A percentile compares a stretch with the other conserved stretches of the same genome.
Conservation (phyloP, 108 stramenopile genomes). For the Skeletonema marinoi region DNA sequence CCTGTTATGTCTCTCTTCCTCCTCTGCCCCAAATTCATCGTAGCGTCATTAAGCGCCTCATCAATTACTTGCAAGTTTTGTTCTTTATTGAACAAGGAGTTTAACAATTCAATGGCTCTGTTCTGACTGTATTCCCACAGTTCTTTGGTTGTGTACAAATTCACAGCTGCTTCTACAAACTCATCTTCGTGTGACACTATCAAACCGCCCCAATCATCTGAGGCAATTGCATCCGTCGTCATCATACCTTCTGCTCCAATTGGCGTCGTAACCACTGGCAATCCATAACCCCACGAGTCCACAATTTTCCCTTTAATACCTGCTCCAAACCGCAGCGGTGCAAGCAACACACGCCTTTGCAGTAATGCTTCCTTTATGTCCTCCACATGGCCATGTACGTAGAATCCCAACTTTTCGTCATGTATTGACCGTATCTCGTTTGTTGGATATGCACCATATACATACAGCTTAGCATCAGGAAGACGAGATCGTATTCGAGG, state of each 20-base stretch:
- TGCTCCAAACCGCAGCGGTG: conserved; percentile 83
- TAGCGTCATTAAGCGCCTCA: conserved; percentile 18
- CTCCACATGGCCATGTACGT: conserved; percentile 59
- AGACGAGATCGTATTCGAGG: conserved; percentile 56
- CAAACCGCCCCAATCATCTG: conserved; percentile 50
- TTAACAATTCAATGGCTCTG: conserved; percentile 32
- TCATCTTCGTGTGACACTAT: conserved; percentile 45
- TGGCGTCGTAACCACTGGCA: conserved; percentile 79
- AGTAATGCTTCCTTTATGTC: conserved; percentile 41
- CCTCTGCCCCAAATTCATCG: conserved; percentile 14
- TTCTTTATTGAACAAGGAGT: conserved; percentile 23
- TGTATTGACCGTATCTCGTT: conserved; percentile 34
- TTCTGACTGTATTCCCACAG: conserved; percentile 33
- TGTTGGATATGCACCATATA: conserved; percentile 72
- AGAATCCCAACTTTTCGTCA: conserved; percentile 45
- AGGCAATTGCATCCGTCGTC: not conserved
- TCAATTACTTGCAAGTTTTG: conserved; percentile 36
- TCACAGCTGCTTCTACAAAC: conserved; percentile 54
- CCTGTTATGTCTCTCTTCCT: conserved; percentile 48
- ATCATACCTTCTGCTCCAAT: conserved; percentile 78
- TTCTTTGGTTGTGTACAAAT: conserved; percentile 34
- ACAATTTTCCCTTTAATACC: conserved; percentile 89
- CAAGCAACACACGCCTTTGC: conserved; percentile 55
- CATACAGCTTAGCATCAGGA: conserved; percentile 53
- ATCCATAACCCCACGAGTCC: conserved; percentile 75